Base-by-base conservation (phyloP, 306 rosid genomes). In the Purshia tridentata region DNA sequence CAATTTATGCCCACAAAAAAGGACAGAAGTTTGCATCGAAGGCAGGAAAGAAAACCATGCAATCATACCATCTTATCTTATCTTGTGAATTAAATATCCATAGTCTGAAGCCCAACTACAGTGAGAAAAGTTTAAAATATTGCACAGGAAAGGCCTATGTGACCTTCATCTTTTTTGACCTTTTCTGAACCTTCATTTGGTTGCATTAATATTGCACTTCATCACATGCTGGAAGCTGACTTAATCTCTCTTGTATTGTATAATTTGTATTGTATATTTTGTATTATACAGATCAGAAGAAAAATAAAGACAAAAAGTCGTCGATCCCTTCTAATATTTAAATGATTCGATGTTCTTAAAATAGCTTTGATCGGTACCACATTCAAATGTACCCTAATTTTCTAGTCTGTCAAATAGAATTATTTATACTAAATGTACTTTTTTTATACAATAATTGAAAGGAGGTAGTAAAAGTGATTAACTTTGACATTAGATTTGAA, bases 1-100 rank as follows among this genome's bases (percentile, higher is more conserved):
- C 35, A 29, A 29, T 29, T 29, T 29, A 29, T 29, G 35, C 35
- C 35, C 13, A 61, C 35, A 29, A 29, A 29, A 29, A 29, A 29
- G 35, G 67, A 53, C 51, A 69, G 19, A 10, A 10, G 14, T 53
- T 40, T 58, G 51, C 49, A 63, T 42, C 35, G 42, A 42, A 41
- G 9, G 47, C 47, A 44, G 8, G 48, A 18, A n/a, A 42, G 68
- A 63, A 63, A 42, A 63, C 51, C 68, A n/a, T 42, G 42, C 15
- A 69, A 69, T 53, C 63, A 69, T 2, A 53, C 22, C 58, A 19
- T 40, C 73, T 52, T 52, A 52, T 39, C 39, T 69, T 69, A 53
- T 69, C 40, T 53, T 3, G 7, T 52, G 63, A 53, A 52, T 40
- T 69, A 45, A 40, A 53, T 53, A 69, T 15, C 1, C 12, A 19